These are phyloP conservation scores for Chrysoporthe puriensis DNA, from an alignment of 2,329 filamentous ascomycete species.

Conservation along the genomic window DNA sequence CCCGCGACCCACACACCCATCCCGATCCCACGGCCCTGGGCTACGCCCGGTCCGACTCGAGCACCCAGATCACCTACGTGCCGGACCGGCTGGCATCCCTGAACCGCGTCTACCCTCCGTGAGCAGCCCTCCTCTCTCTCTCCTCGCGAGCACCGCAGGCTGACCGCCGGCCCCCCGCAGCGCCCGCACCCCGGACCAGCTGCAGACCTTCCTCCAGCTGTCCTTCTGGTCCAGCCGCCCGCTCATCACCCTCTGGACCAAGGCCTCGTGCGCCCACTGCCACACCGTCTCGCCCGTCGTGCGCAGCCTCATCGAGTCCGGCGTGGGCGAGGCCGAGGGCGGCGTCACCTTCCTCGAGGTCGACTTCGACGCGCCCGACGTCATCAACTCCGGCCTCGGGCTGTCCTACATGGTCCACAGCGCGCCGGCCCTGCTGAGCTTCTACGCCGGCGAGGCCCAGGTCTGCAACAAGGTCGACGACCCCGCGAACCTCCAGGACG, in stretches of 20 bases:
- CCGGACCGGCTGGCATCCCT: conserved; percentile 6
- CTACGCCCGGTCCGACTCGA: not conserved
- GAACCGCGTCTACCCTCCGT: conserved; percentile 41
- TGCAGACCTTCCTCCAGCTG: conserved; percentile 59
- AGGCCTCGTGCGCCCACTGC: conserved; percentile 62
- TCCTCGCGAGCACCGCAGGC: not conserved
- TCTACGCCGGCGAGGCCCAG: conserved; percentile 59
- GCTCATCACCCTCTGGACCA: conserved; percentile 64
- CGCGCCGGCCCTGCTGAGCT: conserved; percentile 61
- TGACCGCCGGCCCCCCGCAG: conserved; percentile 39
- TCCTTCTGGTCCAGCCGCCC: conserved; percentile 57
- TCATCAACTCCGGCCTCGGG: conserved; percentile 53
- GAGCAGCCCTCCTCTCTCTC: conserved; percentile 29
- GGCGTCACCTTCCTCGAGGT: conserved; percentile 58
- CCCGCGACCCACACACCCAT: not conserved
- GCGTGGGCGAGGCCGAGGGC: conserved; percentile 58
- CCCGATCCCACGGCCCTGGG: not conserved
- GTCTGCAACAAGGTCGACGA: conserved; percentile 53
- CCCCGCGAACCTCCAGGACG: conserved; percentile 44
- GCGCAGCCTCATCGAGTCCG: conserved; percentile 50
- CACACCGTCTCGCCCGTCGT: conserved; percentile 54
- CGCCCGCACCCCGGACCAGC: conserved; percentile 57
- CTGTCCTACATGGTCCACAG: conserved; percentile 61
- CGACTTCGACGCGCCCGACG: conserved; percentile 61
- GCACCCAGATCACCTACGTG: conserved; percentile 3